These are phyloP conservation scores for Lactarius quietus DNA, from an alignment of 768 basidiomycete genomes.

Conservation along the genomic window DNA sequence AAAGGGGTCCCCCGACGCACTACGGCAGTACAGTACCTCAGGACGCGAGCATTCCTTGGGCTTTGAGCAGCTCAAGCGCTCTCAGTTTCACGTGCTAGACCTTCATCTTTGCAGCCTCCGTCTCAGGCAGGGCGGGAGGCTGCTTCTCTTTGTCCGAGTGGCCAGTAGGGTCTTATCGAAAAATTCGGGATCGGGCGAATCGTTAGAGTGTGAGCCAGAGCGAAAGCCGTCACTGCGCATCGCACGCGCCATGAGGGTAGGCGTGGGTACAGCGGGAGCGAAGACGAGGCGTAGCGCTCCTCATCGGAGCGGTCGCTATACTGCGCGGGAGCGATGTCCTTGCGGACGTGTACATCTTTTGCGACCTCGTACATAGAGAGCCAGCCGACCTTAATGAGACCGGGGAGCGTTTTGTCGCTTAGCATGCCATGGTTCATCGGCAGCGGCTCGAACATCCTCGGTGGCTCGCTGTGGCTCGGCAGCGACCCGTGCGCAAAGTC, in stretches of 20 bases:
- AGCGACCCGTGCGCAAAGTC: no score
- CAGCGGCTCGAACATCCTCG: no score
- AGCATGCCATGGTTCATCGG: no score
- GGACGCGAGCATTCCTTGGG: conserved; percentile 10
- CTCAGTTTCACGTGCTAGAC: conserved; percentile 7
- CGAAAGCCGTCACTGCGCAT: conserved; percentile 22
- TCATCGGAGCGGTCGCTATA: conserved; percentile 28
- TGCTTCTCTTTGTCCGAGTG: conserved; percentile 6
- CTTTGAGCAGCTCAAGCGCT: conserved; percentile 9
- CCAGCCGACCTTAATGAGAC: no score
- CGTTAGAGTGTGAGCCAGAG: conserved; percentile 16
- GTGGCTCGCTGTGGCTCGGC: no score
- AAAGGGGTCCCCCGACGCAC: not conserved
- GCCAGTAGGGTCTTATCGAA: conserved; percentile 24
- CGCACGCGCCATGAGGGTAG: conserved; percentile 29
- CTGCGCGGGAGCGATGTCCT: conserved; percentile 25
- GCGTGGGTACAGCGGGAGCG: no score
- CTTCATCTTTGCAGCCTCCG: conserved; percentile 1
- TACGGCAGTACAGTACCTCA: conserved; percentile 8
- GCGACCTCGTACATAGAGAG: conserved; percentile 30
- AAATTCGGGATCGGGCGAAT: conserved; percentile 28
- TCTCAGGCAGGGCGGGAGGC: not conserved
- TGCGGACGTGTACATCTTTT: conserved; percentile 25
- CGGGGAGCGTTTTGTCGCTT: no score
- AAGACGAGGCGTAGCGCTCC: conserved; percentile 29